Evolutionary conservation across 371 early-diverging fungal genomes (phyloP), one percentile per base, ranked within the genome.

Genomic region (Apophysomyces sp.): DNA sequence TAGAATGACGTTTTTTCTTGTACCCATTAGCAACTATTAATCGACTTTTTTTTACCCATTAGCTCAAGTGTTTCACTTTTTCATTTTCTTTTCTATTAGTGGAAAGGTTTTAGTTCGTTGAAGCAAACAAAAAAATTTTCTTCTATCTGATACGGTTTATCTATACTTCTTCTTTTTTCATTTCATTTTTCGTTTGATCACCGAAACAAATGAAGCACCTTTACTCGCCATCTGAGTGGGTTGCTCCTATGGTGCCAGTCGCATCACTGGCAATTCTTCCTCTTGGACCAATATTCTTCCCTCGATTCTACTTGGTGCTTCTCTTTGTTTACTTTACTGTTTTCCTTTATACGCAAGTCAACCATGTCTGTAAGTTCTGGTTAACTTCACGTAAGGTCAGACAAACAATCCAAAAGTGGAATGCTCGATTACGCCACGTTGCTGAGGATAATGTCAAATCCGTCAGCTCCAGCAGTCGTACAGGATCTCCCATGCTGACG

Each of bases 311-410:
- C 49, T 63, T 79, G 18, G 24, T 74, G 2, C 55, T 76, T 3
- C 57, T 79, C 16, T 74, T 76, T 62, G 27, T 59, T 8, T 79
- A 79, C 55, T 79, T 79, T 28, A 60, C 66, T 7, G 54, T 71
- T 13, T 79, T 79, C 55, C 53, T 79, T 2, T 76, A 74, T 58
- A 66, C 72, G 16, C 80, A 79, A 68, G 67, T 74, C 34, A 74
- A 74, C 39, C 80, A 79, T 57, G 66, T 76, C 3, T 74, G 73
- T 58, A 76, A 79, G 36, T 79, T 79, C 41, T 76, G 60, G 56
- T 24, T 72, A 27, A 74, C 76, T 0, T 71, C 77, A 24, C 66
- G 74, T 28, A 72, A 70, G 21, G 73, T 79, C 4, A 60, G 60
- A 55, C 57, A 26, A 18, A 74, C 67, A 0, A 71, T 79, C 39